Conservation (phyloP, 441 rosid species). For the Populus hybrid region DNA sequence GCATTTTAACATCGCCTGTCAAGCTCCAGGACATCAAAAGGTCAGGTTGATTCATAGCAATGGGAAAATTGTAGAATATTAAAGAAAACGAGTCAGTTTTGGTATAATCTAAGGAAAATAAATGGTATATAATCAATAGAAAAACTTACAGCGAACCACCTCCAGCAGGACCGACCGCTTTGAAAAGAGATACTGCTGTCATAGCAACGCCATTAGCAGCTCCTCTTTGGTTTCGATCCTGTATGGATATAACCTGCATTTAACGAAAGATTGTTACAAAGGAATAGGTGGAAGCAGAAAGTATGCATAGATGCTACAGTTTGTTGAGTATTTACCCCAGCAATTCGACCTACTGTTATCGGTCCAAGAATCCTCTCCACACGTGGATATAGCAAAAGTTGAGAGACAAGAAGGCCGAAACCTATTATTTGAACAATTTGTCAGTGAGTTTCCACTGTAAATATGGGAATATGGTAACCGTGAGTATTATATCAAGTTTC, state of each 20-base stretch:
- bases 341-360: slow-evolving; percentile 40
- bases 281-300: background rate
- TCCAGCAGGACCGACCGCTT: slow-evolving; percentile 70
- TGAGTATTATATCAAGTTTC: too few relatives aligned
- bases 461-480: background rate
- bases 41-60: background rate
- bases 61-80: background rate
- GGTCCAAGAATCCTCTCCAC: slow-evolving; percentile 61
- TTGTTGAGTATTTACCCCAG: slow-evolving; percentile 45
- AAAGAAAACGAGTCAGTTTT: too few relatives aligned
- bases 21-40: background rate
- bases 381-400: slow-evolving; percentile 48
- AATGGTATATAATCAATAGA: background rate
- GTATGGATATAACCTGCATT: slow-evolving; percentile 48
- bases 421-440: slow-evolving; percentile 37
- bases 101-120: background rate
- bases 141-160: slow-evolving; percentile 57
- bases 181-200: slow-evolving; percentile 67
- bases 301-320: background rate
- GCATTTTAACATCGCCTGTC: slow-evolving; percentile 14
- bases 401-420: slow-evolving; percentile 65
- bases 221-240: slow-evolving; percentile 86
- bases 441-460: slow-evolving; percentile 7
- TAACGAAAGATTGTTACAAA: background rate
- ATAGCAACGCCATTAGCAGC: slow-evolving; percentile 77